phyloP scores from a whole-genome alignment of 257 asterid species.

The Parsonsia alboflavescens region DNA sequence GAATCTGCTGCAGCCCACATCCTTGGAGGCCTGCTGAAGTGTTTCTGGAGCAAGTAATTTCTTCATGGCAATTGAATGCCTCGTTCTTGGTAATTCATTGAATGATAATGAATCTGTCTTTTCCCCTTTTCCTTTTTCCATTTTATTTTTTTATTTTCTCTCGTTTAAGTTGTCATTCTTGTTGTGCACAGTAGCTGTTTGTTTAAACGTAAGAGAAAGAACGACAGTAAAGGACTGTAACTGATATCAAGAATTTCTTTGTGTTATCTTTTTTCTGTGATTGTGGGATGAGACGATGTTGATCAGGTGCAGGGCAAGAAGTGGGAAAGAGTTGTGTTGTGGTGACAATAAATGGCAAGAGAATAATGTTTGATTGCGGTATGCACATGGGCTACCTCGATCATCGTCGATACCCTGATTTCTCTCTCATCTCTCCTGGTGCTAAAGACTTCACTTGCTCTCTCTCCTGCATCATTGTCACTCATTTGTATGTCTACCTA shows the following conservation, averaged over 20 bases:
- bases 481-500: constrained; percentile 50
- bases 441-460: constrained; percentile 49
- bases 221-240: background rate
- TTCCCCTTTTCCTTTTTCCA: too few relatives aligned
- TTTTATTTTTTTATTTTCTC: background rate
- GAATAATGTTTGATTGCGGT: constrained; percentile 93
- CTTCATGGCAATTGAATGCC: constrained; percentile 20
- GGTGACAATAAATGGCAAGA: constrained; percentile 71
- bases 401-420: constrained; percentile 69
- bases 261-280: background rate
- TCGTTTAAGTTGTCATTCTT: background rate
- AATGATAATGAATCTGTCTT: background rate
- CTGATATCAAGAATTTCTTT: background rate
- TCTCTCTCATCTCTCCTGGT: constrained; percentile 46
- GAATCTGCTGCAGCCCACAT: background rate
- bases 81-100: constrained; percentile 17
- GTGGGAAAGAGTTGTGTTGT: constrained; percentile 96
- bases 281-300: constrained; percentile 5
- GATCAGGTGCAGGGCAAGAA: constrained; percentile 91
- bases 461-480: constrained; percentile 70
- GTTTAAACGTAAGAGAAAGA: background rate
- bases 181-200: background rate
- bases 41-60: constrained; percentile 2
- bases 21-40: background rate
- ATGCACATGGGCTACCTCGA: constrained; percentile 90